These are phyloP conservation scores for Dendrocalamus latiflorus DNA, from an alignment of 202 grass and related monocot genomes.

Conservation along the genomic window DNA sequence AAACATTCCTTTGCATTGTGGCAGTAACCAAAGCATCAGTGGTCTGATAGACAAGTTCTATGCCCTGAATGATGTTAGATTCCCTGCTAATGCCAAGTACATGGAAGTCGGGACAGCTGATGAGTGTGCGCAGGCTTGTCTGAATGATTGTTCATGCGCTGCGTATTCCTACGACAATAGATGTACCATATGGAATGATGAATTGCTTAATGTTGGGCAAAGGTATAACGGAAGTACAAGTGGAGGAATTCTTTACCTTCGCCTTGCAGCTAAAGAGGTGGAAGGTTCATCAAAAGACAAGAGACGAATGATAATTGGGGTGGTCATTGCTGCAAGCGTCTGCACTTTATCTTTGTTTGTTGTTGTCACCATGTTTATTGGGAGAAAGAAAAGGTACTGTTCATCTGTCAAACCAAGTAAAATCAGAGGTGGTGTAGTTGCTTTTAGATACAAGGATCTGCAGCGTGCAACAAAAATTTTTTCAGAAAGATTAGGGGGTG, in stretches of 20 bases:
- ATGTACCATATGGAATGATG: conserved; percentile 28
- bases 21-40: background rate
- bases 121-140: conserved; percentile 28
- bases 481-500: too few species aligned
- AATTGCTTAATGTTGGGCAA: conserved; percentile 16
- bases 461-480: too few species aligned
- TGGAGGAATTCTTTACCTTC: conserved; percentile 23
- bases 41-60: conserved; percentile 21
- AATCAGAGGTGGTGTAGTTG: too few species aligned
- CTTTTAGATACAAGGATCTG: too few species aligned
- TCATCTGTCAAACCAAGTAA: too few species aligned
- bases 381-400: too few species aligned
- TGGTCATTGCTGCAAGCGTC: too few species aligned
- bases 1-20: conserved; percentile 19
- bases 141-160: conserved; percentile 30
- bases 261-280: conserved; percentile 31
- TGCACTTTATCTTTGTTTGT: too few species aligned
- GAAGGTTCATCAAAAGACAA: background rate
- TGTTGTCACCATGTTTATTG: too few species aligned
- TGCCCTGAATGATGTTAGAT: background rate
- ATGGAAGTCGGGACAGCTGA: background rate
- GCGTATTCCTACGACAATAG: conserved; percentile 29
- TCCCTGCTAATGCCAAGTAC: conserved; percentile 9
- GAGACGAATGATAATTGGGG: too few species aligned
- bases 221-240: background rate